Evolutionary conservation across 2,329 filamentous ascomycete species (phyloP).

Genomic region (Anisogramma anomala): DNA sequence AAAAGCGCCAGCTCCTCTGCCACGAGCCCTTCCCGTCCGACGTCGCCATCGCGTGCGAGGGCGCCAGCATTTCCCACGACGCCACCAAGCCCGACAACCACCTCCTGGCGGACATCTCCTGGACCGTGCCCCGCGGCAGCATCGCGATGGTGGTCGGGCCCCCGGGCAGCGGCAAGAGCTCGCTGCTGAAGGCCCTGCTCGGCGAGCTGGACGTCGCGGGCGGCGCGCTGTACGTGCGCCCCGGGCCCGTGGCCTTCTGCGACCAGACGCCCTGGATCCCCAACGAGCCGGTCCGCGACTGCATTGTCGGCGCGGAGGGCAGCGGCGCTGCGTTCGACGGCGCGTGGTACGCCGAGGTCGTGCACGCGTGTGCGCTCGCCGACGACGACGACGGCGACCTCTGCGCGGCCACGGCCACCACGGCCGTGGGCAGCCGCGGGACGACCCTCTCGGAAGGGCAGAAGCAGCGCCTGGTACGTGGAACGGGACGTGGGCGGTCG

Average conservation of each 20-base stretch:
- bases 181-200: slow-evolving; percentile 7
- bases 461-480: slow-evolving; percentile 20
- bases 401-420: background rate
- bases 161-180: slow-evolving; percentile 11
- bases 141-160: slow-evolving; percentile 10
- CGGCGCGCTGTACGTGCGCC: background rate
- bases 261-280: slow-evolving; percentile 33
- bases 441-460: slow-evolving; percentile 22
- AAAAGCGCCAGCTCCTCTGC: background rate
- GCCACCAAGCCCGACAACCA: background rate
- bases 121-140: background rate
- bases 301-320: slow-evolving; percentile 28
- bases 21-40: background rate
- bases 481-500: too few relatives aligned
- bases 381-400: slow-evolving; percentile 17
- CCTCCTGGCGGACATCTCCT: background rate
- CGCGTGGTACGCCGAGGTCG: slow-evolving; percentile 20
- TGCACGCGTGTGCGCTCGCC: slow-evolving; percentile 21
- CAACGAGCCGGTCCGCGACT: slow-evolving; percentile 28
- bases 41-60: background rate
- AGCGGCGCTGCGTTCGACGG: slow-evolving; percentile 17
- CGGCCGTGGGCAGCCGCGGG: slow-evolving; percentile 19
- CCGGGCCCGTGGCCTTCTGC: slow-evolving; percentile 1
- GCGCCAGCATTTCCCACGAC: background rate
- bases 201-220: slow-evolving; percentile 3